Conservation (phyloP, 768 basidiomycete genomes). For the Rubroboletus pulcherrimus region DNA sequence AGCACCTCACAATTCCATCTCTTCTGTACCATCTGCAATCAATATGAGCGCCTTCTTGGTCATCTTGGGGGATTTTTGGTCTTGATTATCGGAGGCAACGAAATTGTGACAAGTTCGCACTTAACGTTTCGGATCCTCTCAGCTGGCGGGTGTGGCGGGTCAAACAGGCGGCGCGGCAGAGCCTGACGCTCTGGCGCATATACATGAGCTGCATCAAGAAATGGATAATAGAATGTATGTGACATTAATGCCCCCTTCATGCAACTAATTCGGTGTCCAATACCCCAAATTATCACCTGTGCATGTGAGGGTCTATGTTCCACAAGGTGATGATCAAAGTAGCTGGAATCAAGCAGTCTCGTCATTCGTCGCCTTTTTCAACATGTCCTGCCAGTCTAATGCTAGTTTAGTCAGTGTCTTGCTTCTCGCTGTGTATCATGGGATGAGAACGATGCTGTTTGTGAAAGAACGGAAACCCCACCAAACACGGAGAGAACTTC, state of each 20-base stretch:
- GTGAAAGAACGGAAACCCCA: conserved; percentile 34
- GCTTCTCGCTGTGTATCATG: conserved; percentile 52
- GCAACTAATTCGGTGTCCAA: background rate
- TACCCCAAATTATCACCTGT: background rate
- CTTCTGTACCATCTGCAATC: conserved; percentile 80
- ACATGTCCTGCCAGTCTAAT: conserved; percentile 75
- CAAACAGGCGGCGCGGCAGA: background rate
- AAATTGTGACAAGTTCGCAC: background rate
- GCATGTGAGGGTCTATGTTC: background rate
- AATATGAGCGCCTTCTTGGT: conserved; percentile 56
- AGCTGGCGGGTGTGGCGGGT: background rate
- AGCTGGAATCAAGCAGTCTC: conserved; percentile 29
- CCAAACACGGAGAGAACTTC: conserved; percentile 80
- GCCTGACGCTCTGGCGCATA: background rate
- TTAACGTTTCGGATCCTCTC: background rate
- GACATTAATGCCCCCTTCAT: background rate
- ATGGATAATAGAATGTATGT: background rate
- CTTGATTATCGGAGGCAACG: background rate
- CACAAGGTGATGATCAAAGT: background rate
- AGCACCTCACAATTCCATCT: conserved; percentile 68
- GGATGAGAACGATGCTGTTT: conserved; percentile 1
- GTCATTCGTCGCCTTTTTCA: conserved; percentile 61
- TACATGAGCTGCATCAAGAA: conserved; percentile 1
- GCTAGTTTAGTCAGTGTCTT: conserved; percentile 73
- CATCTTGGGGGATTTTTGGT: conserved; percentile 9